Evolutionary conservation across 805 yeast species (phyloP), one percentile per base, ranked within the genome.

Genomic region (Barnettozyma botsteinii): DNA sequence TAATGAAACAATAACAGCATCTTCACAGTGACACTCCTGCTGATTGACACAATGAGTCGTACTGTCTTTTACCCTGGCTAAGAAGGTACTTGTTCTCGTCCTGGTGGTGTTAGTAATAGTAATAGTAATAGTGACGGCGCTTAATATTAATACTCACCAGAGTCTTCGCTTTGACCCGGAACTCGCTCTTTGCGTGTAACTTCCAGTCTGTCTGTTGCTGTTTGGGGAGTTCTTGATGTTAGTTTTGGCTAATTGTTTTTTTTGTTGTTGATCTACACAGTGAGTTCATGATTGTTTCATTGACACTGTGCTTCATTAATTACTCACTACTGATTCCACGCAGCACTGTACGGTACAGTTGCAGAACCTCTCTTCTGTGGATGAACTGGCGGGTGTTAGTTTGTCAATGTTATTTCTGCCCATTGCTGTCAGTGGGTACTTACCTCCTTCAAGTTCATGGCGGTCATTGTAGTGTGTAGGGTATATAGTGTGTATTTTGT

Each of bases 1-100:
- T n/a, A n/a, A n/a, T n/a, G n/a, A n/a, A n/a, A n/a, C n/a, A n/a
- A n/a, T n/a, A n/a, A n/a, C 24, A 22, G 24, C 24, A 22, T 7
- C 10, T 22, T 22, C 9, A 22, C 7, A 22, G 24, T 22, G 9
- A 24, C 12, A 24, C 9, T 17, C 28, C 27, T n/a, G 13, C 22
- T 18, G 31, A 31, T n/a, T 23, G 22, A 12, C 41, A 34, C 4
- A 26, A n/a, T 12, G 24, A 21, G 17, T 27, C 33, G 28, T 26
- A 40, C 11, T 40, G 39, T 4, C 33, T 29, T 17, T 21, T 31
- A 13, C 43, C 43, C n/a, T 31, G 26, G n/a, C 25, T 22, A 7
- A 40, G 13, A 7, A 40, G 31, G 18, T 26, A 40, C 36, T 40
- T 40, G 36, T 40, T 40, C 20, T 33, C 39, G 9, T 40, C 43